Base-by-base conservation (phyloP, 108 stramenopile genomes). In the Cyclotella distinguenda region DNA sequence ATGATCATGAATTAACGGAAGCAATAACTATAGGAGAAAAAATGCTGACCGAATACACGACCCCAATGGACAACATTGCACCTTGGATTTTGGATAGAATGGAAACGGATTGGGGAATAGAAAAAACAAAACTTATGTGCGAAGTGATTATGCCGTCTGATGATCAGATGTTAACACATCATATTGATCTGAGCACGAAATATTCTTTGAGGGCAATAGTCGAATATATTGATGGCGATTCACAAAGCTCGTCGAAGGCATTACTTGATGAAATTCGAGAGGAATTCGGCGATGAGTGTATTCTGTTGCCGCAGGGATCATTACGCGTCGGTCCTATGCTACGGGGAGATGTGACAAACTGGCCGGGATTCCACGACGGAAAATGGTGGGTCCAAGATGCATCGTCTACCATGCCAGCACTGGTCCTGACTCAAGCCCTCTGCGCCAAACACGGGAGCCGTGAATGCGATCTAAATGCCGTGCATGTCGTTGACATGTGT, bases 401-500 rank as follows among this genome's bases (percentile, higher is more conserved):
- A 8, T 75, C 86, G 0, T 86, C 92, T 15, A 84, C 91, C 38
- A 54, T 87, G 15, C 87, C 89, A 7, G 92, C 89, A n/a, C 50
- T 85, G 9, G 84, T 83, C 4, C 51, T 90, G 30, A 68, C 57
- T 22, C 79, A 60, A 27, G 69, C 82, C 3, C 47, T 90, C 25
- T 42, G 31, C 7, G 53, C 68, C 13, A 59, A 69, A 36, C 47
- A 68, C 46, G 65, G 12, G 18, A 27, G 34, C 2, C 44, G 66
- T 45, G 15, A 68, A 22, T 48, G 47, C n/a, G 35, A 54, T 43
- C 16, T 60, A 16, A 74, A 73, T 16, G 66, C 65, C 9, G 32
- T 83, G 16, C 74, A 86, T 48, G 91, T 97, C 1, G 86, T 99
- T 4, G 98, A 99, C 71, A 87, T 97, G 84, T 99, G 98, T 66